A percentile compares a stretch with the other conserved stretches of the same genome.
These are phyloP conservation scores for Obelidium mucronatum DNA, from an alignment of 192 early-diverging fungal genomes.

Conservation along the genomic window DNA sequence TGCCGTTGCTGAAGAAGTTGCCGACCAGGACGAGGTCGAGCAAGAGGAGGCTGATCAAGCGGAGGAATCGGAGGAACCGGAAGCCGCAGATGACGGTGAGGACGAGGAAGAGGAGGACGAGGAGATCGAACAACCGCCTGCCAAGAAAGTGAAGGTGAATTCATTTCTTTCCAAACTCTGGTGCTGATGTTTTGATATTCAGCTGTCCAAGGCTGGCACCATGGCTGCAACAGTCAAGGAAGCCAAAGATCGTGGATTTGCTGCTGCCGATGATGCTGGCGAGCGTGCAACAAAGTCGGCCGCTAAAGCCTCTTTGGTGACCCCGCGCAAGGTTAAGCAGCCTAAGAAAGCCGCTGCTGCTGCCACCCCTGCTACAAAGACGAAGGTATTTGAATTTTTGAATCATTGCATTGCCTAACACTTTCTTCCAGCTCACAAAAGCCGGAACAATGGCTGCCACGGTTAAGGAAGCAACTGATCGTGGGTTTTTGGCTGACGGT, in stretches of 20 bases:
- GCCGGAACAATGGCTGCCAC: neutral
- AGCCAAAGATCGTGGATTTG: neutral
- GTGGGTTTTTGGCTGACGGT: neutral
- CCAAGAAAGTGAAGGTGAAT: conserved; percentile 5
- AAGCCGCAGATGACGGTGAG: neutral
- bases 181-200: too few species aligned
- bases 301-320: neutral
- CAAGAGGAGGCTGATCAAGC: neutral
- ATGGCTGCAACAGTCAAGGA: conserved; percentile 24
- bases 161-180: neutral
- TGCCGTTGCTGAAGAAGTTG: neutral
- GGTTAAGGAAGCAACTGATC: neutral
- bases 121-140: neutral
- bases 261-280: neutral
- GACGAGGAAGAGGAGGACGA: conserved; percentile 5
- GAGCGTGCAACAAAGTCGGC: neutral
- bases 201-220: conserved; percentile 10
- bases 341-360: neutral
- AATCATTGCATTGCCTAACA: too few species aligned
- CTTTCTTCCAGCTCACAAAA: neutral
- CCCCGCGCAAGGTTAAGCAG: neutral
- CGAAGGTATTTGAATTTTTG: too few species aligned
- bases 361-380: neutral
- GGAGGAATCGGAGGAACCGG: neutral
- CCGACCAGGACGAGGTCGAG: neutral